Conservation (phyloP, 208 protist genomes). For the Trichomonas gallinae region DNA sequence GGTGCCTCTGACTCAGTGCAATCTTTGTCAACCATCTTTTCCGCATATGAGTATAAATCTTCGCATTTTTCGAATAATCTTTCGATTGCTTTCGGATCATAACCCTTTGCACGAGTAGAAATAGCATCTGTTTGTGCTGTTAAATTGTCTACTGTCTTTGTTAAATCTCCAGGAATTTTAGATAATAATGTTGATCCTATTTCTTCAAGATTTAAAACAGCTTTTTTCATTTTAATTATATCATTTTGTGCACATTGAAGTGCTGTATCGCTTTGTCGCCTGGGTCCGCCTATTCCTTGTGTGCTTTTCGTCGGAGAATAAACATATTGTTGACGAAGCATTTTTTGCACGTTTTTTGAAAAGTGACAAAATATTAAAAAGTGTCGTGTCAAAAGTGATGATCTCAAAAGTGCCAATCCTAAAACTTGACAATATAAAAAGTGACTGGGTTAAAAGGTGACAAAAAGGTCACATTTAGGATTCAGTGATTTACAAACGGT, state of each 20-base stretch:
- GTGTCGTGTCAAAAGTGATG: too few relatives aligned
- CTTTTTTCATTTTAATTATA: background rate
- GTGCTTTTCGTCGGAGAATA: background rate
- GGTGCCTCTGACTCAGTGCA: background rate
- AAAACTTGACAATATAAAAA: too few relatives aligned
- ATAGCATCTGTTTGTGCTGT: background rate
- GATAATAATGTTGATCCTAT: background rate
- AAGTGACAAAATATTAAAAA: background rate
- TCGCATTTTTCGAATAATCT: background rate
- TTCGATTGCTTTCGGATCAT: background rate
- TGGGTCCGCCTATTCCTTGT: background rate
- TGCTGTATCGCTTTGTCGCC: background rate
- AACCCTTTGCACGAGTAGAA: background rate
- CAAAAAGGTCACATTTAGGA: too few relatives aligned
- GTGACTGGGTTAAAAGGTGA: too few relatives aligned
- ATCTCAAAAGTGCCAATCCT: too few relatives aligned
- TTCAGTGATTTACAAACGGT: background rate
- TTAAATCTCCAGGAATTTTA: background rate
- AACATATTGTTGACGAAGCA: background rate
- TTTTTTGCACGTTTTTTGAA: background rate
- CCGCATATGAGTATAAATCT: background rate
- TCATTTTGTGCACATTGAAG: background rate
- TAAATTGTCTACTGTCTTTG: background rate
- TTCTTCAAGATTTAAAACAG: background rate
- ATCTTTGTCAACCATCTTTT: background rate